Evolutionary conservation across 2,329 filamentous ascomycete species (phyloP).

Genomic region (Alternaria conjuncta): DNA sequence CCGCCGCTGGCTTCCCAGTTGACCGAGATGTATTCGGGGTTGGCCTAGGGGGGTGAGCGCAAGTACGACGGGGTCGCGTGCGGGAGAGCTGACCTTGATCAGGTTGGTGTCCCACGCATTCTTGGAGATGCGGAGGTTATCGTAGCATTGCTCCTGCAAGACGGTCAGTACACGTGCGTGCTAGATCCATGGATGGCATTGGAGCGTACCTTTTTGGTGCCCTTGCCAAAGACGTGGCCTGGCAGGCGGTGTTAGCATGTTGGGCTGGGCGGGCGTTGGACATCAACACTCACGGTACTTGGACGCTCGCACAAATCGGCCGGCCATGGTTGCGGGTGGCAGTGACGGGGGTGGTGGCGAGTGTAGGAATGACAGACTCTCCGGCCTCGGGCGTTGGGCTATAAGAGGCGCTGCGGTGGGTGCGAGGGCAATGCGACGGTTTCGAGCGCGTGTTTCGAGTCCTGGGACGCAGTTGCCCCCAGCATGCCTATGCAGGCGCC

Average conservation of each 20-base stretch:
- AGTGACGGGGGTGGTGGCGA: constrained; percentile 3
- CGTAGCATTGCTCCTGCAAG: constrained; percentile 87
- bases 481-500: constrained; percentile 10
- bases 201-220: constrained; percentile 76
- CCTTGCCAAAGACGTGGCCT: constrained; percentile 98
- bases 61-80: constrained; percentile 37
- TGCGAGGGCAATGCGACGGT: constrained; percentile 13
- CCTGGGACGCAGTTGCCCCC: constrained; percentile 9
- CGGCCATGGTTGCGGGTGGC: constrained; percentile 61
- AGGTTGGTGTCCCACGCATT: constrained; percentile 99
- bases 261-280: constrained; percentile 34
- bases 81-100: constrained; percentile 74
- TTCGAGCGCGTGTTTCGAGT: constrained; percentile 19
- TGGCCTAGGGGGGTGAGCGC: constrained; percentile 67
- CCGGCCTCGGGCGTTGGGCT: constrained; percentile 13
- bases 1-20: constrained; percentile 98
- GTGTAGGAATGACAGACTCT: constrained; percentile 15
- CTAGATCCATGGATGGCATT: neutral
- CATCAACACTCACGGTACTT: constrained; percentile 67
- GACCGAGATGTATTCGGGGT: constrained; percentile 93
- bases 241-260: constrained; percentile 31
- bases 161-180: constrained; percentile 17
- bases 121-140: constrained; percentile 94
- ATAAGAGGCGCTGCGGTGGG: constrained; percentile 11
- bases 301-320: constrained; percentile 74